A percentile compares a stretch with the other conserved stretches of the same genome.
Evolutionary conservation across 2,329 filamentous ascomycete genomes (phyloP).

Genomic region (Lecanosticta acicola): DNA sequence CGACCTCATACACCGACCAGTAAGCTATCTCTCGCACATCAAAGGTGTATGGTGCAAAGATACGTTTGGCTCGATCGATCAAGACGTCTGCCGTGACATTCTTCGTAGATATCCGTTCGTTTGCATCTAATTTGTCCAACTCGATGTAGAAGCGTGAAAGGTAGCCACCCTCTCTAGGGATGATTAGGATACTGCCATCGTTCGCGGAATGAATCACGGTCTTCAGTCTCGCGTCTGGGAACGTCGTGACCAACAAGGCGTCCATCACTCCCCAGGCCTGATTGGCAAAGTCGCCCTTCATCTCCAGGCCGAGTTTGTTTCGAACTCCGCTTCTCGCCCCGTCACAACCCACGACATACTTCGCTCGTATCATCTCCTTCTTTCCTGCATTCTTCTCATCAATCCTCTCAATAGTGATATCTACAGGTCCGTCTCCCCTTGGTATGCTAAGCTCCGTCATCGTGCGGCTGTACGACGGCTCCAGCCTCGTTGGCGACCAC

Average conservation of each 20-base stretch:
- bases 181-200: slow-evolving; percentile 72
- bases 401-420: slow-evolving; percentile 41
- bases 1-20: slow-evolving; percentile 60
- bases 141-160: slow-evolving; percentile 34
- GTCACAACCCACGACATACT: slow-evolving; percentile 35
- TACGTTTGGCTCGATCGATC: slow-evolving; percentile 57
- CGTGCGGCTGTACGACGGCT: slow-evolving; percentile 27
- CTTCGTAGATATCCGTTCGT: slow-evolving; percentile 50
- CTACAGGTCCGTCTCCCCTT: slow-evolving; percentile 45
- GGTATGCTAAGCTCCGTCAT: slow-evolving; percentile 24
- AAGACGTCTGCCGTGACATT: slow-evolving; percentile 61
- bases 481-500: slow-evolving; percentile 27
- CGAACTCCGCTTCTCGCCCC: slow-evolving; percentile 31
- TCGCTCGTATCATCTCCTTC: slow-evolving; percentile 29
- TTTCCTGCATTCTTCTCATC: slow-evolving; percentile 30
- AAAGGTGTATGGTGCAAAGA: slow-evolving; percentile 62
- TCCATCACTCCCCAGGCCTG: slow-evolving; percentile 35
- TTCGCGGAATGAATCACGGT: slow-evolving; percentile 53
- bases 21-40: slow-evolving; percentile 60
- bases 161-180: slow-evolving; percentile 47
- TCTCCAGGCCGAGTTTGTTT: slow-evolving; percentile 28
- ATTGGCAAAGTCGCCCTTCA: slow-evolving; percentile 34
- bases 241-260: slow-evolving; percentile 31
- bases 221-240: slow-evolving; percentile 49
- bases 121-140: slow-evolving; percentile 38